Evolutionary conservation across 495 filamentous ascomycete genomes (phyloP), one percentile per base, ranked within the genome.

Genomic region (Penicillium soppii): DNA sequence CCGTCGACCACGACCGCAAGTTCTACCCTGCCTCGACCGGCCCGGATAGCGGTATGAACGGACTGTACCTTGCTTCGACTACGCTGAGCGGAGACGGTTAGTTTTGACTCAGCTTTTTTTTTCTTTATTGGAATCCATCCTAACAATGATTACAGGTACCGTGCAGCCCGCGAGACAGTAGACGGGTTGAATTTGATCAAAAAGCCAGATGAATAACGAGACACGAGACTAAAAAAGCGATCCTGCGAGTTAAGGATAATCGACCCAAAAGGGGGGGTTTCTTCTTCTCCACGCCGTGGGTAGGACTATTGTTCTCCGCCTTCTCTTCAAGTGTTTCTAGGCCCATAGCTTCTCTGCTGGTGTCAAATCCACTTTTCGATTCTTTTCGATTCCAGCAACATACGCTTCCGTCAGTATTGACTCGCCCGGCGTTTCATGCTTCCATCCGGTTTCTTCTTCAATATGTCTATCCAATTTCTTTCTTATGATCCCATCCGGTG

Each of bases 121-220:
- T 3, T 4, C 16, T n/a, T 43, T 8, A 13, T 10, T 26, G 1
- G 22, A 9, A 20, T 19, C 8, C 16, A 4, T 27, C 25, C 35
- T 52, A n/a, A 49, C 26, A 17, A 25, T 10, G 17, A 26, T n/a
- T 42, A 21, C 50, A 76, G 73, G 70, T 32, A 70, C 72, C 54
- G 72, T 76, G 43, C 73, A 72, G 60, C 61, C 72, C 36, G 72
- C 73, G 30, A 66, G 73, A 55, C 72, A 76, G 66, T 76, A 74
- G 61, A 52, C 49, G 32, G 39, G n/a, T n/a, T 21, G 32, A 42
- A 20, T 41, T 40, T 30, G 52, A 58, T 53, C 46, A 30, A 50
- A 58, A 54, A 35, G 41, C 50, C 47, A 58, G 32, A 47, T 52
- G 33, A 46, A 21, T 17, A 35, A 37, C 32, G 26, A 55, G 40